Base-by-base conservation (phyloP, 805 yeast species). In the Yarrowia osloensis region DNA sequence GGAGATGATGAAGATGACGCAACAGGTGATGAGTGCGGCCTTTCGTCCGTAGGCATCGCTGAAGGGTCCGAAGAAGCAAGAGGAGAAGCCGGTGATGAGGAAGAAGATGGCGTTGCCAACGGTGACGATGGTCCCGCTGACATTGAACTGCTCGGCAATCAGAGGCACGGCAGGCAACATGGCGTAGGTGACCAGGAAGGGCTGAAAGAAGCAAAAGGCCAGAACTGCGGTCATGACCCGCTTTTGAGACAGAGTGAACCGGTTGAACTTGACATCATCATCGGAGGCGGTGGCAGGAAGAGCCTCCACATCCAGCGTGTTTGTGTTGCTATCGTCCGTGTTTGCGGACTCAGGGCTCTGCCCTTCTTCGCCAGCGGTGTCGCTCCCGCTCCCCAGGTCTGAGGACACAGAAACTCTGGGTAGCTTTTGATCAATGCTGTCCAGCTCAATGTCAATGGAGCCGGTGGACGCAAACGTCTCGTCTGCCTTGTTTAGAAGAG, bases 1-100 rank as follows among this genome's bases (percentile, higher is more conserved):
- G 4, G 76, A 72, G 17, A 77, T 42, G 11, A 73, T 66, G 35
- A 74, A 78, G n/a, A 71, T 72, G 0, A 75, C 59, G 1, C 81
- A 69, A 68, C 86, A 82, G 5, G 78, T 66, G n/a, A 85, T 63
- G 71, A 85, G 81, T 19, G 81, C 73, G 19, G 77, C 74, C 67
- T 81, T 76, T 59, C 85, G 75, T 1, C 89, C 89, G 70, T 85
- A 85, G 1, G 83, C 77, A 55, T 83, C 82, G n/a, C 83, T 80
- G 57, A 82, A 73, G 6, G 88, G 88, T 0, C 82, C 78, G 67
- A 81, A 74, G 3, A 84, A 29, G 69, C 85, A 79, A 2, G 88
- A 87, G 1, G 87, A 81, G 1, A 81, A 52, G 5, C 85, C 83
- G 86, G 85, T 85, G 70, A 81, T 78, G 2, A 84, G 69, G 72